Evolutionary conservation across 768 basidiomycete species (phyloP), one percentile per base, ranked within the genome.

Genomic region (Bullera alba): DNA sequence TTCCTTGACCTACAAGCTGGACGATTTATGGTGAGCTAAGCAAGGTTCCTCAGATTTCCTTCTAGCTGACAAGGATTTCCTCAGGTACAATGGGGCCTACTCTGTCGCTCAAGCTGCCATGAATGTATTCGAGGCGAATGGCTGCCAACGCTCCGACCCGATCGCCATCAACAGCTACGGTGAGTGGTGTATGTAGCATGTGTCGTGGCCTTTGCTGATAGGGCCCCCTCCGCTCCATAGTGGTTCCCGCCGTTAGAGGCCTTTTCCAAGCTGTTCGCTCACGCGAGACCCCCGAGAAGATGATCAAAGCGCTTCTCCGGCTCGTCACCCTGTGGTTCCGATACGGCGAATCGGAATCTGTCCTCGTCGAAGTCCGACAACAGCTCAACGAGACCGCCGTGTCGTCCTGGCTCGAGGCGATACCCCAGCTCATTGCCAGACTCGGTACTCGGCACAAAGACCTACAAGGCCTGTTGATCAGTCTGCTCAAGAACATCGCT

Each of bases 391-490:
- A 37, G 2, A 72, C 69, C 2, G 42, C 56, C 0, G 50, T 64
- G 26, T 46, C 42, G 14, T 46, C 50, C 1, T 72, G 71, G 71
- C 50, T 72, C 4, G 53, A 50, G 3, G 67, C 67, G 6, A 63
- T 72, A 14, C 71, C 71, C 7, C 71, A 72, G 42, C 62, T 72
- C 6, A 72, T 72, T 37, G 71, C 71, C 6, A 51, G 71, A 15
- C 55, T 72, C 0, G 71, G 71, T 0, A 64, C 66, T 1, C 58
- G 51, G 41, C 63, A 72, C 42, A 47, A 48, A 16, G 49, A 57
- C 2, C 53, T 72, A 0, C 62, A 65, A 38, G 45, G 36, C 35
- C 54, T 65, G 3, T 50, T 72, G 14, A 50, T 72, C 19, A 54
- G 56, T 7, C 44, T 70, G 34, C 55, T 72, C 21, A 64, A 67